Conservation (phyloP, 768 basidiomycete genomes). For the Russula olivacea region DNA sequence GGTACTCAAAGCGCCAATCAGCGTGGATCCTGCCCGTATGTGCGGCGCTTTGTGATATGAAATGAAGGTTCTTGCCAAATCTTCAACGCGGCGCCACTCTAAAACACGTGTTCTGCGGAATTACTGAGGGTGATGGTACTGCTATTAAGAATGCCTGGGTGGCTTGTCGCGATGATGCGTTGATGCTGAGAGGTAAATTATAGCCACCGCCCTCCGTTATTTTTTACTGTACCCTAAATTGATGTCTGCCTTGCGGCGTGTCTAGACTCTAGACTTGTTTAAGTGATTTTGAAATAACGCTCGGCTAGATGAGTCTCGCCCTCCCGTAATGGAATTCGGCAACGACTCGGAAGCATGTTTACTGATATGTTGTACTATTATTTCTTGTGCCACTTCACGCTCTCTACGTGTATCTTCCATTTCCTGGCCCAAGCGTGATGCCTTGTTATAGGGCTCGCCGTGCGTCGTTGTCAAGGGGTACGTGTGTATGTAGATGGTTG, state of each 20-base stretch:
- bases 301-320: background rate
- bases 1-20: background rate
- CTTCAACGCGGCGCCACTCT: background rate
- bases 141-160: too few relatives aligned
- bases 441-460: background rate
- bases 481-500: background rate
- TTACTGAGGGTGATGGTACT: too few relatives aligned
- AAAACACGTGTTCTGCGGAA: too few relatives aligned
- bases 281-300: background rate
- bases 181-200: too few relatives aligned
- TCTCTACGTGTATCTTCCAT: background rate
- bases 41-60: background rate
- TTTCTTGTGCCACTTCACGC: background rate
- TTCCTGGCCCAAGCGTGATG: background rate
- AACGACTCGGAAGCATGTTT: background rate
- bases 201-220: too few relatives aligned
- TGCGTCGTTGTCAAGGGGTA: slow-evolving; percentile 12
- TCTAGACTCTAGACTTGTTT: too few relatives aligned
- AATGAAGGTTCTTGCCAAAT: background rate
- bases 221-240: background rate
- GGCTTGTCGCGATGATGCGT: too few relatives aligned
- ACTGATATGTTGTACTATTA: background rate
- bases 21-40: background rate
- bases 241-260: too few relatives aligned
- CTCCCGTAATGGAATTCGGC: too few relatives aligned